phyloP scores from a whole-genome alignment of 208 protist genomes.

The Paratrypanosoma confusum region DNA sequence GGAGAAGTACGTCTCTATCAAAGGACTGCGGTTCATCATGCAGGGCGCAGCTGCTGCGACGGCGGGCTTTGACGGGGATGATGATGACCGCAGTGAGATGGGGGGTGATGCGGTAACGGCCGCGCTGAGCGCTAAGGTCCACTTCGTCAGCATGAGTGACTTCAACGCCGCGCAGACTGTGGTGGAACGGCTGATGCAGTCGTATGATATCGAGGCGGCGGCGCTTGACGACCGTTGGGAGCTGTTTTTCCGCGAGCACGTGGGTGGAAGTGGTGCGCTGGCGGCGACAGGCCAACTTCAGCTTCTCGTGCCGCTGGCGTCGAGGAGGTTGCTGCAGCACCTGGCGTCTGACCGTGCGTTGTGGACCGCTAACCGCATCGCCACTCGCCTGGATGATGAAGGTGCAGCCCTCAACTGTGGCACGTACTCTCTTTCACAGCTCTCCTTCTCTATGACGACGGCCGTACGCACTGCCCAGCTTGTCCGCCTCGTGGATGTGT shows the following conservation, averaged over 20 bases:
- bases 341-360: slow-evolving; percentile 18
- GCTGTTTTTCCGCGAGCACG: slow-evolving; percentile 16
- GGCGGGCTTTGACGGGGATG: slow-evolving; percentile 1
- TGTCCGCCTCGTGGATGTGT: slow-evolving; percentile 41
- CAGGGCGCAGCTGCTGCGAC: slow-evolving; percentile 1
- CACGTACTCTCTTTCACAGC: slow-evolving; percentile 34
- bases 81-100: slow-evolving; percentile 1
- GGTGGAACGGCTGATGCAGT: slow-evolving; percentile 26
- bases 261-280: slow-evolving; percentile 16
- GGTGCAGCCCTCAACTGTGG: slow-evolving; percentile 43
- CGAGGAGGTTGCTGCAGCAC: slow-evolving; percentile 19
- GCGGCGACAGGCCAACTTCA: slow-evolving; percentile 44
- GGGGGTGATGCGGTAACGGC: slow-evolving; percentile 13
- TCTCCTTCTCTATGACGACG: slow-evolving; percentile 30
- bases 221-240: slow-evolving; percentile 30
- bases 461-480: slow-evolving; percentile 69
- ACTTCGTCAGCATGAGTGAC: slow-evolving; percentile 31
- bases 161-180: slow-evolving; percentile 22
- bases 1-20: slow-evolving; percentile 70
- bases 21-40: slow-evolving; percentile 52
- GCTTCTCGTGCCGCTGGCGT: slow-evolving; percentile 58
- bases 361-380: slow-evolving; percentile 15
- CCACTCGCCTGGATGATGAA: background rate
- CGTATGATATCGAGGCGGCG: slow-evolving; percentile 22
- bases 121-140: slow-evolving; percentile 41